phyloP scores from a whole-genome alignment of 805 yeast species.

The Kazachstania kunashirensis region DNA sequence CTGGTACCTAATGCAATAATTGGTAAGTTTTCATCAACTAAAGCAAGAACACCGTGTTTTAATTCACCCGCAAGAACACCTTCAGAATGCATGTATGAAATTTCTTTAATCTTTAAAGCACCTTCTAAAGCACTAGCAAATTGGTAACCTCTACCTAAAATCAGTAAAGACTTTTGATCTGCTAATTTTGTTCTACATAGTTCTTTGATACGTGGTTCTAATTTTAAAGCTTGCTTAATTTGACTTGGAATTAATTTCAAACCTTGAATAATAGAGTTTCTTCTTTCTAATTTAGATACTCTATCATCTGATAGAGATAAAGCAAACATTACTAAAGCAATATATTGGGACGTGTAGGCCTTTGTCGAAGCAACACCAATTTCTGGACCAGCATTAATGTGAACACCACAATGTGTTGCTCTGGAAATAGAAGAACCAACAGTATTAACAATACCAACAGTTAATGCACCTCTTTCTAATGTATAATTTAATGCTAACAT shows the following conservation, averaged over 20 bases:
- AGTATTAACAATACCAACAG: slow-evolving; percentile 94
- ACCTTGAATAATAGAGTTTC: slow-evolving; percentile 77
- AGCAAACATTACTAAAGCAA: slow-evolving; percentile 95
- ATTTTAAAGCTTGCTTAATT: slow-evolving; percentile 62
- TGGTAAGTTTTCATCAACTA: slow-evolving; percentile 89
- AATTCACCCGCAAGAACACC: slow-evolving; percentile 99
- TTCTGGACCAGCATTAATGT: slow-evolving; percentile 98
- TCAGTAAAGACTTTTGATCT: slow-evolving; percentile 74
- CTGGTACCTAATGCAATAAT: slow-evolving; percentile 93
- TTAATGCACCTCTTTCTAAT: slow-evolving; percentile 91
- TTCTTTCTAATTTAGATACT: slow-evolving; percentile 65
- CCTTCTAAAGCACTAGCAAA: slow-evolving; percentile 97
- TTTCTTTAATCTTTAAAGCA: slow-evolving; percentile 95
- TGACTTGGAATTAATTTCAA: slow-evolving; percentile 76
- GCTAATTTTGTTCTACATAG: slow-evolving; percentile 67
- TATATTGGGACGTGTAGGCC: slow-evolving; percentile 96
- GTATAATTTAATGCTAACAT: slow-evolving; percentile 92
- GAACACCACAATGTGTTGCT: slow-evolving; percentile 98
- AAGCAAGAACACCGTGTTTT: slow-evolving; percentile 95
- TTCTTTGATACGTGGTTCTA: slow-evolving; percentile 64
- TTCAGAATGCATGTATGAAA: slow-evolving; percentile 97
- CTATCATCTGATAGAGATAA: slow-evolving; percentile 89
- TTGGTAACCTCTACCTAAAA: slow-evolving; percentile 96
- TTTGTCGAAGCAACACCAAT: slow-evolving; percentile 99
- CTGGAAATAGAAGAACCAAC: slow-evolving; percentile 97